These are phyloP conservation scores for Isoetes taiwanensis DNA, from an alignment of 75 land plant genomes.

Conservation along the genomic window DNA sequence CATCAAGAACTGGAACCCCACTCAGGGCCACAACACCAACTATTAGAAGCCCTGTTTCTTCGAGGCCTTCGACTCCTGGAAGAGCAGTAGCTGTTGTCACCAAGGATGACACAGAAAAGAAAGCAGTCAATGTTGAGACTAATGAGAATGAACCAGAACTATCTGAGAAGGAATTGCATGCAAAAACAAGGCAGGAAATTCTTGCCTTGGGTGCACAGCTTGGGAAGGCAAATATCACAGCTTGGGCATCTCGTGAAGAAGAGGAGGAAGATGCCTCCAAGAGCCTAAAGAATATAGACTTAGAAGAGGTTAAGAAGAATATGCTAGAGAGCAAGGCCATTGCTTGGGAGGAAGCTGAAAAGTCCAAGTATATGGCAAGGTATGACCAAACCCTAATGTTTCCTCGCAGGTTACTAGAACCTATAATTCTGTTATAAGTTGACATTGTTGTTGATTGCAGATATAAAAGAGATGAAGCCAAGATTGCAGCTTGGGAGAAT, in stretches of 20 bases:
- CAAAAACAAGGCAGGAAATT: constrained; percentile 44
- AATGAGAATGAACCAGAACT: constrained; percentile 19
- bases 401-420: not conserved
- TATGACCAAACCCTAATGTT: not conserved
- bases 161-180: constrained; percentile 40
- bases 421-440: not conserved
- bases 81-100: not conserved
- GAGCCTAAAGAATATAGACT: constrained; percentile 26
- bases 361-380: constrained; percentile 81
- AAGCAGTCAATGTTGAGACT: constrained; percentile 2
- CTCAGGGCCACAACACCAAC: constrained; percentile 44
- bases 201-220: constrained; percentile 47
- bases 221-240: constrained; percentile 45
- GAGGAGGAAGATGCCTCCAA: constrained; percentile 48
- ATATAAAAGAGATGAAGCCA: constrained; percentile 68
- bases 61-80: constrained; percentile 12
- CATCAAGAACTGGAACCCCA: constrained; percentile 67
- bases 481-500: constrained; percentile 84
- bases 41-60: constrained; percentile 43
- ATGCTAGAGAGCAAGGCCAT: constrained; percentile 54
- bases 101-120: constrained; percentile 5
- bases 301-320: constrained; percentile 30
- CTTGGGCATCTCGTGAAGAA: constrained; percentile 75
- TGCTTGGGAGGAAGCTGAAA: constrained; percentile 94
- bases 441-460: constrained; percentile 23